These are phyloP conservation scores for Thalassiosira ordinaria DNA, from an alignment of 352 stramenopile genomes.

Conservation along the genomic window DNA sequence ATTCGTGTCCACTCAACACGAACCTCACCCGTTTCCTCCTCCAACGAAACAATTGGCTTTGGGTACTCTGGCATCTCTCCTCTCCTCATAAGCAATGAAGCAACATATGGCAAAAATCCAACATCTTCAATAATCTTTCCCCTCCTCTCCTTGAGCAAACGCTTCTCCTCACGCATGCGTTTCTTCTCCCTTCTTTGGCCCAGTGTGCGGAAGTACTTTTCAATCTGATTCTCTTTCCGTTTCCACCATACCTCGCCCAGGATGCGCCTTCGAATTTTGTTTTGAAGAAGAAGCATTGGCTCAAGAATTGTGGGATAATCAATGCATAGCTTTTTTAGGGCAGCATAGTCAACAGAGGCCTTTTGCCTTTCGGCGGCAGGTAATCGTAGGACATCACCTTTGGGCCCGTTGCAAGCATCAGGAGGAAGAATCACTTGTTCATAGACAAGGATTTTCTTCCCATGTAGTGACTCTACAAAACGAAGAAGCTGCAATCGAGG, in stretches of 20 bases:
- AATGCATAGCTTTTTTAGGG: slow-evolving; percentile 18
- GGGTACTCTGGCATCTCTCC: slow-evolving; percentile 32
- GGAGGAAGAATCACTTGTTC: slow-evolving; percentile 36
- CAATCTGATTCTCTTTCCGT: slow-evolving; percentile 28
- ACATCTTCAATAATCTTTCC: slow-evolving; percentile 29
- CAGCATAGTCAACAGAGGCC: slow-evolving; percentile 11
- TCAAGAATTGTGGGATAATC: slow-evolving; percentile 54
- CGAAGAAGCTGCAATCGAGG: slow-evolving; percentile 35
- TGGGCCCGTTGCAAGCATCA: not conserved
- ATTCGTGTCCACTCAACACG: slow-evolving; percentile 10
- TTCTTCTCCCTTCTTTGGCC: slow-evolving; percentile 20
- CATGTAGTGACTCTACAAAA: slow-evolving; percentile 50
- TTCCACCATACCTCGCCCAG: slow-evolving; percentile 55
- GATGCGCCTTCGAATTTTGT: slow-evolving; percentile 39
- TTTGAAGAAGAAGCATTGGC: slow-evolving; percentile 48
- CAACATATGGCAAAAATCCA: slow-evolving; percentile 33
- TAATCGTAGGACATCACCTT: slow-evolving; percentile 12
- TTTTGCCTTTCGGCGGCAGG: slow-evolving; percentile 15
- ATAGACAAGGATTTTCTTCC: slow-evolving; percentile 30
- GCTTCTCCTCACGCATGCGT: slow-evolving; percentile 17
- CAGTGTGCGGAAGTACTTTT: slow-evolving; percentile 26
- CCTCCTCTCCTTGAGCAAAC: slow-evolving; percentile 33
- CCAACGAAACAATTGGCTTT: slow-evolving; percentile 33
- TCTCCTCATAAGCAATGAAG: slow-evolving; percentile 1
- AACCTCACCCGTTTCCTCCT: slow-evolving; percentile 16